A percentile compares a stretch with the other conserved stretches of the same genome.
Evolutionary conservation across 164 flowering plant species (phyloP).

Genomic region (Umbilicus rupestris): DNA sequence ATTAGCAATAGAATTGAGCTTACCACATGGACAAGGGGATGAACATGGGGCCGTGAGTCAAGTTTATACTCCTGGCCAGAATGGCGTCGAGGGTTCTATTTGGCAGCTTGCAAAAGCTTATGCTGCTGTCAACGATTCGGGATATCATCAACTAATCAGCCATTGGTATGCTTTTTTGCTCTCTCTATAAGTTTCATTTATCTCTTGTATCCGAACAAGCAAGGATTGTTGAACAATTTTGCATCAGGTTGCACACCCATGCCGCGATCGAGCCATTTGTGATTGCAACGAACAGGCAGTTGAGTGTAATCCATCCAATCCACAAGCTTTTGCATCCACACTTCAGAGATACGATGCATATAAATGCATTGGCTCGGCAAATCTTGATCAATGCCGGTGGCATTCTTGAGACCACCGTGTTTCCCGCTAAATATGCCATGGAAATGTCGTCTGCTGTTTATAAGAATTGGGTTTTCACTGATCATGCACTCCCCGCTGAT

Average conservation of each 20-base stretch:
- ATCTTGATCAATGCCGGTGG: constrained; percentile 78
- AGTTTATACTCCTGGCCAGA: constrained; percentile 58
- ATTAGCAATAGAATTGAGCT: constrained; percentile 77
- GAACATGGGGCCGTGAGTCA: constrained; percentile 46
- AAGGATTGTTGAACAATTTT: background rate
- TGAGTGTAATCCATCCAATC: constrained; percentile 80
- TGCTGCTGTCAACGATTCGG: constrained; percentile 81
- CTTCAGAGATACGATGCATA: constrained; percentile 78
- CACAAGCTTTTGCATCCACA: constrained; percentile 82
- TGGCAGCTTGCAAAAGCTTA: constrained; percentile 96
- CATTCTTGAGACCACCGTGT: constrained; percentile 62
- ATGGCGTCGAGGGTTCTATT: constrained; percentile 46
- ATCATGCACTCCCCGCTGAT: constrained; percentile 76
- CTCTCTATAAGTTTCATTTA: background rate
- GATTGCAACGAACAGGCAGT: constrained; percentile 72
- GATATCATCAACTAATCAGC: constrained; percentile 82
- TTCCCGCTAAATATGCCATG: constrained; percentile 65
- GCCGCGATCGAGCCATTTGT: constrained; percentile 80
- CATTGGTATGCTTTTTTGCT: constrained; percentile 51
- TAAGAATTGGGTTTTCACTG: constrained; percentile 60
- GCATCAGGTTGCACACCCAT: constrained; percentile 42
- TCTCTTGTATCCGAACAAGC: background rate
- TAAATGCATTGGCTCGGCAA: constrained; percentile 78
- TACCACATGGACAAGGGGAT: constrained; percentile 73
- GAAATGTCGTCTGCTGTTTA: constrained; percentile 67